phyloP scores from a whole-genome alignment of 805 yeast genomes.

The Candida xiaguanensis region DNA sequence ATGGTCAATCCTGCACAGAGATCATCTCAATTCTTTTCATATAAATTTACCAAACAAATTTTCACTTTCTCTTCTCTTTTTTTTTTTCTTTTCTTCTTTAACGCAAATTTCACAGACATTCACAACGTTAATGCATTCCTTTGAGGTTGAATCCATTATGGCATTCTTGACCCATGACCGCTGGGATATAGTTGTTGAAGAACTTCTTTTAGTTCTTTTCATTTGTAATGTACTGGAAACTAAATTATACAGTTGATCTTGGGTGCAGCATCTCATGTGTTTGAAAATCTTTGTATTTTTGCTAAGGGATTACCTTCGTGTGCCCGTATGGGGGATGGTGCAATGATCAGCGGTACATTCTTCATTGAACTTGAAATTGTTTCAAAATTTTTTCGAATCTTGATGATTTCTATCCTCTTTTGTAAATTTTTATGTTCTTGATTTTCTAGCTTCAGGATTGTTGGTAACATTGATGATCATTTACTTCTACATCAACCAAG shows the following conservation, averaged over 20 bases:
- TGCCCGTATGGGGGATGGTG: slow-evolving; percentile 69
- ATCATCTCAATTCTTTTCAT: too few species aligned
- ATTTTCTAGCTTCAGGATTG: too few species aligned
- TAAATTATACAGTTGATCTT: slow-evolving; percentile 50
- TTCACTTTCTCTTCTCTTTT: too few species aligned
- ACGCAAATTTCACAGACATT: slow-evolving; percentile 66
- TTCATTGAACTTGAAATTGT: neutral
- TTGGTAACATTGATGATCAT: too few species aligned
- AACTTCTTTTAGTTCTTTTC: slow-evolving; percentile 30
- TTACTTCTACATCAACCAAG: too few species aligned
- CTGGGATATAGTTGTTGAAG: slow-evolving; percentile 49
- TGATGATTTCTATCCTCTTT: neutral
- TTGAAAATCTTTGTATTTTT: slow-evolving; percentile 36
- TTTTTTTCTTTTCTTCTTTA: slow-evolving; percentile 19
- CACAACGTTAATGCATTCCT: slow-evolving; percentile 60
- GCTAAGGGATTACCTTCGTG: slow-evolving; percentile 74
- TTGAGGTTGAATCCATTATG: slow-evolving; percentile 65
- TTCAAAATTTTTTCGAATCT: neutral
- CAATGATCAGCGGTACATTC: slow-evolving; percentile 57
- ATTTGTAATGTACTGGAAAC: slow-evolving; percentile 56
- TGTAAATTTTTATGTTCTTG: neutral
- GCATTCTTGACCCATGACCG: slow-evolving; percentile 70
- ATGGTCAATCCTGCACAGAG: too few species aligned
- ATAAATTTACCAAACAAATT: too few species aligned
- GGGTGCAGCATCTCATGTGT: slow-evolving; percentile 72